Conservation (phyloP, 2,329 filamentous ascomycete species). For the Fusarium heterosporum region DNA sequence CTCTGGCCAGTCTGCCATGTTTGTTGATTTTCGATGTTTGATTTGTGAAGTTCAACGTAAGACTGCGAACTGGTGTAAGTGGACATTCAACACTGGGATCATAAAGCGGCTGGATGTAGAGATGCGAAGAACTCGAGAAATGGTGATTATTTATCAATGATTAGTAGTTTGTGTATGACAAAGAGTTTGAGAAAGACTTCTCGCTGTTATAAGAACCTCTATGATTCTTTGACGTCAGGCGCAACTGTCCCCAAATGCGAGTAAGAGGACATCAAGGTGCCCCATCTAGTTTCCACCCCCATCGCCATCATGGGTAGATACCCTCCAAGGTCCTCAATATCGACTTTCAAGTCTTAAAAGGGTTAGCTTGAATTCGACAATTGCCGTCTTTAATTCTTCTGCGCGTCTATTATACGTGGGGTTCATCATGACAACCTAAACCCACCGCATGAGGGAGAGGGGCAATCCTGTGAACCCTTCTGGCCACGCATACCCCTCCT, state of each 20-base stretch:
- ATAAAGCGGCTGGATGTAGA: not conserved
- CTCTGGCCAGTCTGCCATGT: conserved; percentile 45
- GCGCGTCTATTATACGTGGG: conserved; percentile 13
- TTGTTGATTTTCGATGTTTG: not conserved
- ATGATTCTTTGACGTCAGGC: conserved; percentile 11
- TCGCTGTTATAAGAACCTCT: conserved; percentile 15
- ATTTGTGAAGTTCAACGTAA: not conserved
- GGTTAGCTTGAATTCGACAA: conserved; percentile 21
- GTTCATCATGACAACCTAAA: conserved; percentile 26
- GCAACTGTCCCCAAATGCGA: conserved; percentile 5
- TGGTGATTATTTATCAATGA: not conserved
- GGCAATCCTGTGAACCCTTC: conserved; percentile 36
- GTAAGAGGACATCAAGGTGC: conserved; percentile 35
- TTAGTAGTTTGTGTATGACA: not conserved
- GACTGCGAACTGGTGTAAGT: conserved; percentile 4
- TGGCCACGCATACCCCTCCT: conserved; percentile 19
- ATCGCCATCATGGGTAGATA: conserved; percentile 4
- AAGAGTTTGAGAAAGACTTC: not conserved
- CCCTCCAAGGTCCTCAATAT: conserved; percentile 18
- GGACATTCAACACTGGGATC: not conserved
- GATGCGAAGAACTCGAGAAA: not conserved
- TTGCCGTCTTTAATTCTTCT: not conserved
- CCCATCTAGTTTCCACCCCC: conserved; percentile 5
- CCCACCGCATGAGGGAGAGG: conserved; percentile 21
- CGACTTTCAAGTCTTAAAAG: not conserved